phyloP scores from a whole-genome alignment of 306 rosid genomes.

The Astragalus glycyphyllos region DNA sequence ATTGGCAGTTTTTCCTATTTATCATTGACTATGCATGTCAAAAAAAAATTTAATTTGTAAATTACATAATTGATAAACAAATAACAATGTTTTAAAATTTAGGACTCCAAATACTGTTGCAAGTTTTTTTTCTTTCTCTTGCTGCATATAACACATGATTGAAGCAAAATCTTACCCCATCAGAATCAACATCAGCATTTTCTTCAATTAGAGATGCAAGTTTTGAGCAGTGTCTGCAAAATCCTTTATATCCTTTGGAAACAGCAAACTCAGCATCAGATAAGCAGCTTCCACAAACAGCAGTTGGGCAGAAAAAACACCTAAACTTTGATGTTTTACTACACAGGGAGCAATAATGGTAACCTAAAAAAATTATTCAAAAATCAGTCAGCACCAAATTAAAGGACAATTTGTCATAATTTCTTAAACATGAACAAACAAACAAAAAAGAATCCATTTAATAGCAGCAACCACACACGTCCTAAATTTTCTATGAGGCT shows the following conservation, averaged over 20 bases:
- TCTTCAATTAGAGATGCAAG: slow-evolving; percentile 65
- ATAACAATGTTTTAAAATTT: slow-evolving; percentile 23
- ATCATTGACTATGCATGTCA: not conserved
- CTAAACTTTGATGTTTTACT: slow-evolving; percentile 54
- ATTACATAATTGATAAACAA: slow-evolving; percentile 31
- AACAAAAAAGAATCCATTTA: slow-evolving; percentile 16
- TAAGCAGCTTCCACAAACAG: slow-evolving; percentile 68
- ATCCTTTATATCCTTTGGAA: slow-evolving; percentile 56
- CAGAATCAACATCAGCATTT: slow-evolving; percentile 58
- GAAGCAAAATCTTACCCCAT: slow-evolving; percentile 62
- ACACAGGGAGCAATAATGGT: slow-evolving; percentile 69
- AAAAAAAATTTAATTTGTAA: slow-evolving; percentile 7
- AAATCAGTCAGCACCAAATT: slow-evolving; percentile 33
- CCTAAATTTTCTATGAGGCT: slow-evolving; percentile 10
- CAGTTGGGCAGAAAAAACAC: slow-evolving; percentile 76
- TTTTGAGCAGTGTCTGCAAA: slow-evolving; percentile 62
- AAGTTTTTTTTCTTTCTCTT: not conserved
- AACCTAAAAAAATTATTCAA: slow-evolving; percentile 52
- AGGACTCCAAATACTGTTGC: slow-evolving; percentile 20
- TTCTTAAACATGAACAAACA: slow-evolving; percentile 33
- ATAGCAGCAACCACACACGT: not conserved
- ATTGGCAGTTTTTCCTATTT: slow-evolving; percentile 14
- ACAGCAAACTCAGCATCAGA: slow-evolving; percentile 47
- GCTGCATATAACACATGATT: slow-evolving; percentile 14
- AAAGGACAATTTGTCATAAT: slow-evolving; percentile 7